Evolutionary conservation across 2,329 filamentous ascomycete genomes (phyloP).

Genomic region (Bipolaris bicolor): DNA sequence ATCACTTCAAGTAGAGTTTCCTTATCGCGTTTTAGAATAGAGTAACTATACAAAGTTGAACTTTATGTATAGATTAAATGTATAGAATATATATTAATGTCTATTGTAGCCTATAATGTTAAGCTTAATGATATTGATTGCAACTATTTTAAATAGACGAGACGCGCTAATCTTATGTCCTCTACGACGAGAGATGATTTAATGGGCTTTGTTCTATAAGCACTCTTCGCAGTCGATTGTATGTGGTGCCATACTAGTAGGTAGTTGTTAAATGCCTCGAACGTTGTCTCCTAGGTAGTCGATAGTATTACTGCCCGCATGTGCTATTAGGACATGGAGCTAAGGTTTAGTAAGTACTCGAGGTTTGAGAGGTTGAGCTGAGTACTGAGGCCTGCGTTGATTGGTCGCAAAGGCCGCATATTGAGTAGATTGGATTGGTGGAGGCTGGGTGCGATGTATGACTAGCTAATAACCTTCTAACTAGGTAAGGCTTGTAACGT

Average conservation of each 20-base stretch:
- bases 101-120: not conserved
- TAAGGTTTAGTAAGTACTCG: not conserved
- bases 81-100: not conserved
- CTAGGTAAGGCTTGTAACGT: not conserved
- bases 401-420: not conserved
- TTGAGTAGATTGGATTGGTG: not conserved
- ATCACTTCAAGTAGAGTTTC: conserved; percentile 10
- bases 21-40: conserved; percentile 8
- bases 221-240: conserved; percentile 4
- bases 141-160: not conserved
- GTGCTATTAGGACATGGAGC: conserved; percentile 1
- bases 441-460: not conserved
- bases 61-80: conserved; percentile 2
- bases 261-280: not conserved
- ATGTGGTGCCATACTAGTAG: not conserved
- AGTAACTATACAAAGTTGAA: conserved; percentile 7
- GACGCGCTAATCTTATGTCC: conserved; percentile 1
- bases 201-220: conserved; percentile 1
- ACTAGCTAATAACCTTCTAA: not conserved
- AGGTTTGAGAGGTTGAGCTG: conserved; percentile 2
- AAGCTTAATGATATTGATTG: not conserved
- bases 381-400: conserved; percentile 5
- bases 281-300: not conserved
- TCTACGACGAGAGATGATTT: conserved; percentile 1
- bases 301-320: conserved; percentile 5